Evolutionary conservation across 148 eudicot genomes (phyloP), one percentile per base, ranked within the genome.

Genomic region (Vaccinium darrowii): DNA sequence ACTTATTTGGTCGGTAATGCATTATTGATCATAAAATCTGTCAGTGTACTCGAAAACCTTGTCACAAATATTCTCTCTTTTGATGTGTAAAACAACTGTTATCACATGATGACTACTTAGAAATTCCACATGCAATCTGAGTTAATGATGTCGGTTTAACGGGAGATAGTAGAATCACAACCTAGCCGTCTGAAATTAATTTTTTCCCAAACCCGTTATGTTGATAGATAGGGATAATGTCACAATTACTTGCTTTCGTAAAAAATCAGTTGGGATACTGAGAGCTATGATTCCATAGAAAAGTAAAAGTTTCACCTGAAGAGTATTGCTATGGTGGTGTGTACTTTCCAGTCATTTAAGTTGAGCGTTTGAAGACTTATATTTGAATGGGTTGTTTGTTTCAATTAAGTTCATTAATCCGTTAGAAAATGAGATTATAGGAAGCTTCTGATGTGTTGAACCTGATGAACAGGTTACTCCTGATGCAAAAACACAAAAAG

Each of bases 391-490:
- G 60, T 33, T 0, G 30, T 36, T 36, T 87, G 49, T 54, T 83
- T 30, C 11, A 60, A 7, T 60, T 7, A 60, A 67, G 5, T 63
- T n/a, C n/a, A 63, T n/a, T 67, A n/a, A 10, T 5, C 6, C 15
- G 3, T 16, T 11, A 12, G 27, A 67, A 67, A 67, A 65, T 33
- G 73, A 67, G 73, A 25, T 25, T 67, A 8, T 27, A 27, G 0
- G 16, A 67, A 67, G 36, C 73, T 67, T 67, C 36, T 67, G 36
- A 67, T 3, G 7, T 81, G 89, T 86, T 27, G 9, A 27, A 63
- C 60, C 82, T 36, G 80, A 58, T 84, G 74, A 84, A 72, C 92
- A 95, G 98, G 89, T 85, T 84, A 85, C 87, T 87, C 84, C 93
- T 84, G 92, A 83, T 67, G 78, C 85, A 58, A 90, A 86, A 84